Base-by-base conservation (phyloP, 805 yeast genomes). In the Metschnikowia drakensbergensis region DNA sequence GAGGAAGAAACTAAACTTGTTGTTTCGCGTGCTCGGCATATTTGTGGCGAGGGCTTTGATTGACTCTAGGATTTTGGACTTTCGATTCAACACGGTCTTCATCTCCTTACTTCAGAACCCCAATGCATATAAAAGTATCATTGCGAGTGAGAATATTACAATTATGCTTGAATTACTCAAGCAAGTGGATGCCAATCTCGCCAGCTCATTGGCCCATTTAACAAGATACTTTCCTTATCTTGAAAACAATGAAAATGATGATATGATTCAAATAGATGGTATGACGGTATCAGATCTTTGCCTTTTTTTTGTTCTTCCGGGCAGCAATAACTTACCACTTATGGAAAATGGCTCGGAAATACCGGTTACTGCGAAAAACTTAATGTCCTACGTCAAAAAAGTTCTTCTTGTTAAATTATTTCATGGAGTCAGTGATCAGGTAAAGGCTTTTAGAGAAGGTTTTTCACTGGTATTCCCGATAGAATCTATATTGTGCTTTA, bases 41-140 rank as follows among this genome's bases (percentile, higher is more conserved):
- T 89, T 94, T 61, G 74, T 90, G 45, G 97, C 96, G 0, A 76
- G 97, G 50, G 86, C 97, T 0, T 69, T 91, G 61, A 65, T 92
- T 45, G 99, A 92, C 65, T 83, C 88, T n/a, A 74, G 98, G 54
- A 82, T 91, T 40, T 76, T 92, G 41, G 98, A 94, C 63, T 83
- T 92, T 63, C 74, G 81, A 41, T 84, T 92, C 67, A 88, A 82
- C 60, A 77, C 82, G 0, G 63, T 81, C 3, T 88, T 92, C 60
- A 86, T 92, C 61, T 75, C 78, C 42, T 53, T 86, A 10, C 77
- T 86, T 6, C 71, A 78, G 50, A 53, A 64, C 41, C 59, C 54
- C 6, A n/a, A 34, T 9, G 35, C 29, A 26, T 46, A 42, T 27
- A 43, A 31, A 25, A 10, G 30, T 22, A 13, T 37, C 8, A 23